phyloP scores from a whole-genome alignment of 257 asterid species.

The Solanum chilense region DNA sequence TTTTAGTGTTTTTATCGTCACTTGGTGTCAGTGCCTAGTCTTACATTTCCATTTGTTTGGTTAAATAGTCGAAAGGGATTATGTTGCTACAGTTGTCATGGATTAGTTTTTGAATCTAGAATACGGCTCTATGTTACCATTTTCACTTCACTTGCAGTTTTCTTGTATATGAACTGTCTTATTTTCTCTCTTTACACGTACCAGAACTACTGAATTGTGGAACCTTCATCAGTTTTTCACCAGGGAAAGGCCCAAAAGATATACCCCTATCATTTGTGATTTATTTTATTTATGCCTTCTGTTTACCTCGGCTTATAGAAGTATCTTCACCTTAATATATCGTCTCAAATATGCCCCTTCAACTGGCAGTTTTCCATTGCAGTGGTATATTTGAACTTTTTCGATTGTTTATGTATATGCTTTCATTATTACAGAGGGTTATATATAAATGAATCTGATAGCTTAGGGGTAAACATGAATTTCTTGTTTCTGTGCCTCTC shows the following conservation, averaged over 20 bases:
- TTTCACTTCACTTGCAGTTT: not conserved
- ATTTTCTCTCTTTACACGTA: not conserved
- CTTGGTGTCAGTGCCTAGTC: not conserved
- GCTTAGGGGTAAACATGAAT: not conserved
- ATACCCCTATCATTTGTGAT: not conserved
- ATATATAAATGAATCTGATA: not conserved
- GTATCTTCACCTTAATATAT: not conserved
- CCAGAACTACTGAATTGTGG: not conserved
- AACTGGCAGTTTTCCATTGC: not conserved
- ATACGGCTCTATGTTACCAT: not conserved
- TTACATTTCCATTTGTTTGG: not conserved
- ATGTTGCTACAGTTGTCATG: not conserved
- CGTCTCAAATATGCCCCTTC: not conserved
- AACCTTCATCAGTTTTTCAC: not conserved
- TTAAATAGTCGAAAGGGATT: not conserved
- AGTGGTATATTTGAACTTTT: not conserved
- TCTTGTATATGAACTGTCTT: not conserved
- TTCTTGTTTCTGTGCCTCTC: not conserved
- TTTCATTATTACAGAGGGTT: not conserved
- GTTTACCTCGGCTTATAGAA: not conserved
- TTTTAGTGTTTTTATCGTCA: conserved; percentile 19
- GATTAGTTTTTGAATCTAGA: not conserved
- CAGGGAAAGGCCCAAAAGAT: not conserved
- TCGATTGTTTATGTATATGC: not conserved
- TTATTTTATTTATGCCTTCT: not conserved